Evolutionary conservation across 2,329 filamentous ascomycete species (phyloP), one percentile per base, ranked within the genome.

Genomic region (Botrytis cinerea): DNA sequence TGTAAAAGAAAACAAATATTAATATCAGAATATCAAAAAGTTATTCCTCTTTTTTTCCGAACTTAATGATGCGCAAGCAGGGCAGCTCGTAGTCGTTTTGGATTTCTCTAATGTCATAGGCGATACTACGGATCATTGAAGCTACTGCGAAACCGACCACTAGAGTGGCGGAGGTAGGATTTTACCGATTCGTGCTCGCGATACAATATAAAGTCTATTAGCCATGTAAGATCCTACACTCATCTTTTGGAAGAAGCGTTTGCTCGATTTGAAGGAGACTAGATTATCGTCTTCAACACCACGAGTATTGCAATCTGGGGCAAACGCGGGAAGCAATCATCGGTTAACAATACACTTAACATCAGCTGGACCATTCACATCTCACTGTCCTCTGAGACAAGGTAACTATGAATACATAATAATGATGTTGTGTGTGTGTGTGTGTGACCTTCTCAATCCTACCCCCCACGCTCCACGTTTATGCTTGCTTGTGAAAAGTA

Each of bases 321-420:
- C 20, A 38, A 48, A 35, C 38, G 57, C n/a, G 51, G 22, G 40
- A 43, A 18, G 61, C 48, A 43, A 40, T n/a, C 25, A 69, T 69
- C 48, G 35, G 66, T 25, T 57, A 59, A 54, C 59, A 40, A 18
- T 57, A 57, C 35, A 25, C 16, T 63, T 43, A n/a, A 38, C 43
- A 62, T 71, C 69, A 71, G 57, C 69, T 71, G 69, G 32, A 28
- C 57, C 69, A 71, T 63, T 71, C 25, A 71, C 40, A 71, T 71
- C 43, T 63, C 57, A 28, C 28, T 45, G 9, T 22, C 45, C 20
- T 46, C n/a, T 35, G 40, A 48, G 54, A 62, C 54, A 70, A 46
- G 51, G 32, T 38, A 54, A 61, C 40, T 46, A 38, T 20, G 22
- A 40, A 54, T 40, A 67, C 35, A 40, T 28, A 70, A 70, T 25